phyloP scores from a whole-genome alignment of 2,329 filamentous ascomycete genomes.

The Proliferodiscus dingleyae region DNA sequence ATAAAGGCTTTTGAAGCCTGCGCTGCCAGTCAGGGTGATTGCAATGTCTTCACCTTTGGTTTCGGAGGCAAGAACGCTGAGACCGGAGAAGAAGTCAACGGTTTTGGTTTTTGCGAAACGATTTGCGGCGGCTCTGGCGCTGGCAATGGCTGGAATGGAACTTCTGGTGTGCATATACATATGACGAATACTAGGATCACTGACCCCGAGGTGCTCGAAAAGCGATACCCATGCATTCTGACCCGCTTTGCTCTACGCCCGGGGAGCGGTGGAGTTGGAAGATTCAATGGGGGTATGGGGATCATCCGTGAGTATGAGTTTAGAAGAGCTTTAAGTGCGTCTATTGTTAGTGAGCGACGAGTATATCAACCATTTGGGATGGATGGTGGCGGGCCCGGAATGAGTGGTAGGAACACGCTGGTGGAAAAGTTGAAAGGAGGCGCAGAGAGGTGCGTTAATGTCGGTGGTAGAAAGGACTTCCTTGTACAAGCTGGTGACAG shows the following conservation, averaged over 20 bases:
- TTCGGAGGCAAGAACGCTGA: constrained; percentile 61
- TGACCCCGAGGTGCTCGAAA: constrained; percentile 72
- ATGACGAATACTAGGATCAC: constrained; percentile 88
- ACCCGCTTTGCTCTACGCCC: constrained; percentile 60
- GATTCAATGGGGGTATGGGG: constrained; percentile 66
- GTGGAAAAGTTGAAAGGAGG: constrained; percentile 48
- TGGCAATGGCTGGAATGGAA: constrained; percentile 66
- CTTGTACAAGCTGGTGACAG: constrained; percentile 19
- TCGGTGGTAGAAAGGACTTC: constrained; percentile 19
- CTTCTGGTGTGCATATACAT: constrained; percentile 72
- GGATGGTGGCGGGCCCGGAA: constrained; percentile 71
- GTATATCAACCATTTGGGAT: constrained; percentile 76
- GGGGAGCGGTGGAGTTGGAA: constrained; percentile 59
- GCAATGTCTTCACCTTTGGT: constrained; percentile 78
- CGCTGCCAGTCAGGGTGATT: constrained; percentile 72
- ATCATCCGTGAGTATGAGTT: constrained; percentile 65
- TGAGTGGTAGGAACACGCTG: constrained; percentile 79
- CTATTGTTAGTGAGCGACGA: constrained; percentile 53
- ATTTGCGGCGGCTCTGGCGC: constrained; percentile 73
- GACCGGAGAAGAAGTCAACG: constrained; percentile 51
- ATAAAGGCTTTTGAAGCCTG: constrained; percentile 73
- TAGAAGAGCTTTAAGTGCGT: constrained; percentile 10
- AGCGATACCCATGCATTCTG: constrained; percentile 67
- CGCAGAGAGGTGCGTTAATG: constrained; percentile 17
- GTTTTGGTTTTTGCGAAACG: constrained; percentile 82